Base-by-base conservation (phyloP, 192 early-diverging fungal genomes). In the Coemansia sp. region DNA sequence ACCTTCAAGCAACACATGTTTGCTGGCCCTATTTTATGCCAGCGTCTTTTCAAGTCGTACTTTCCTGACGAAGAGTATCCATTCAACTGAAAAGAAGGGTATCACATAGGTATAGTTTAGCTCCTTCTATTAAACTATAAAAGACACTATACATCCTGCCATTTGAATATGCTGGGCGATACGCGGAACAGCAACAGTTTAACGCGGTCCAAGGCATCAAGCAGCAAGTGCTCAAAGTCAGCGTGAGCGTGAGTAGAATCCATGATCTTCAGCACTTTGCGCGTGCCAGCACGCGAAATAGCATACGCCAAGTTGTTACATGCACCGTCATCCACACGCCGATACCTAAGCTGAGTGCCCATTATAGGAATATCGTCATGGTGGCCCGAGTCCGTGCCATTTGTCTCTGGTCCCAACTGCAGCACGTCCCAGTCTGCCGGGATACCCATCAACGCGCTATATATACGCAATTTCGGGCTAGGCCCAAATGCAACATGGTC, bases 301-400 rank as follows among this genome's bases (percentile, higher is more conserved):
- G 70, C 78, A 42, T 81, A 81, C 0, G 78, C 78, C 62, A 81
- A 66, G 63, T 72, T 81, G 37, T 81, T 76, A 67, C 78, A 81
- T 0, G 78, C 62, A 34, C 78, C 78, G 42, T 75, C 78, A 13
- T 81, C 78, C n/a, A 81, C 78, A 2, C 78, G 72, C 57, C 73
- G 78, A 21, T 73, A 81, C 9, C 50, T 56, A 0, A 81, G 73
- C 21, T 36, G 61, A 0, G 69, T 26, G 21, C 69, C 63, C 39
- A 61, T 63, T 48, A 80, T 74, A 31, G 62, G 69, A 9, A 81
- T 66, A 40, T 69, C 73, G 24, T 81, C 78, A 45, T 81, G 78
- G 42, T 50, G 73, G 10, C 78, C 78, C 31, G 78, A 76, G 64
- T 81, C 78, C 2, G 78, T 76, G 20, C 78, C 73, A 21, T 81